These are phyloP conservation scores for Ustilago shanxiensis DNA, from an alignment of 1,284 basidiomycete species.

Conservation along the genomic window DNA sequence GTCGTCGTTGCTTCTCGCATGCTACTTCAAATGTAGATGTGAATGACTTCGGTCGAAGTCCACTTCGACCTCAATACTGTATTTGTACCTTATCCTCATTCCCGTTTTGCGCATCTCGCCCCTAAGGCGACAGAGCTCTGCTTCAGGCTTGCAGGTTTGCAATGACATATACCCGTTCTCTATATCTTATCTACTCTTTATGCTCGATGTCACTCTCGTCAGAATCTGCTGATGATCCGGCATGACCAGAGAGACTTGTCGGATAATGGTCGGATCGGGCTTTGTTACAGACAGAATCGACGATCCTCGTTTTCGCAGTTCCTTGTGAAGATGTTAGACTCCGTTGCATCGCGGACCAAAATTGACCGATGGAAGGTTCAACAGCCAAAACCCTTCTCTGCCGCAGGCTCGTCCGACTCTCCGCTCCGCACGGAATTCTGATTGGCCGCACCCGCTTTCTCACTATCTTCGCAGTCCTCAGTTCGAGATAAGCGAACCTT, in stretches of 20 bases:
- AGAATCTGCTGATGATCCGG: too few relatives aligned
- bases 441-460: background rate
- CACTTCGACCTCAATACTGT: background rate
- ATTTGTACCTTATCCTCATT: slow-evolving; percentile 10
- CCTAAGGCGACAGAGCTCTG: too few relatives aligned
- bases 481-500: slow-evolving; percentile 1
- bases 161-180: slow-evolving; percentile 17
- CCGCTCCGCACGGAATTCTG: background rate
- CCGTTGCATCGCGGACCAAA: background rate
- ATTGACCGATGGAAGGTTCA: background rate
- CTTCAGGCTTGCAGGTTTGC: too few relatives aligned
- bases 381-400: background rate
- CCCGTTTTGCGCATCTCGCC: background rate
- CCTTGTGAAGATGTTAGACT: background rate
- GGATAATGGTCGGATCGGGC: too few relatives aligned
- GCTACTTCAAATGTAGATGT: too few relatives aligned
- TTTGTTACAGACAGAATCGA: background rate
- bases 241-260: too few relatives aligned
- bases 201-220: too few relatives aligned
- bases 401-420: slow-evolving; percentile 5
- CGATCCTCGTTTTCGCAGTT: background rate
- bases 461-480: background rate
- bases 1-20: background rate
- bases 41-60: too few relatives aligned
- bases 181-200: too few relatives aligned